Evolutionary conservation across 2,329 filamentous ascomycete genomes (phyloP).

Genomic region (Diaporthe sp.): DNA sequence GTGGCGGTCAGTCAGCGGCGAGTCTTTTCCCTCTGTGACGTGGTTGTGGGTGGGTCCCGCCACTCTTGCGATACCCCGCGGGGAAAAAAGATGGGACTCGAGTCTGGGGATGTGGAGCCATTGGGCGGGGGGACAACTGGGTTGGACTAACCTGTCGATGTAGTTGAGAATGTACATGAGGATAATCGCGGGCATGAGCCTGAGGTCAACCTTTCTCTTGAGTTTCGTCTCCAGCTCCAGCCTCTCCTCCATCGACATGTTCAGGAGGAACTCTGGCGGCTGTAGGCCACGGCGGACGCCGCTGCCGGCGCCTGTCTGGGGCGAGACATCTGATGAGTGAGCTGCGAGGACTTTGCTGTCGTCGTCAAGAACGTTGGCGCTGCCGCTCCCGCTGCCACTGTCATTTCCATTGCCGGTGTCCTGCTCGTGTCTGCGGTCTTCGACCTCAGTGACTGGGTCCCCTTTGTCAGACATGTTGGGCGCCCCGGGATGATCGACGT

Average conservation of each 20-base stretch:
- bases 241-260: conserved; percentile 63
- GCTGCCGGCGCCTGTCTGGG: conserved; percentile 21
- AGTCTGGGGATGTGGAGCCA: conserved; percentile 2
- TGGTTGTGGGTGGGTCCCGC: neutral
- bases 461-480: conserved; percentile 11
- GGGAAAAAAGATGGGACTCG: neutral
- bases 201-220: conserved; percentile 72
- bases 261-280: conserved; percentile 50
- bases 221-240: conserved; percentile 65
- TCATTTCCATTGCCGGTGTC: neutral
- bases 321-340: neutral
- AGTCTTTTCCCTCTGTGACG: neutral
- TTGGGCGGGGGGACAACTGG: neutral
- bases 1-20: neutral
- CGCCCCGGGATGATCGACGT: neutral
- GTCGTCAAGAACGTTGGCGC: neutral
- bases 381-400: neutral
- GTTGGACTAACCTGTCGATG: conserved; percentile 57
- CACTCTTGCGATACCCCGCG: neutral
- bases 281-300: conserved; percentile 40
- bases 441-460: neutral
- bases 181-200: conserved; percentile 72
- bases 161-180: conserved; percentile 78
- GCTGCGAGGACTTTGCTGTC: neutral
- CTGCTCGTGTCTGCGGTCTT: neutral